phyloP scores from a whole-genome alignment of 176 grass and related monocot species.

The Triticum turgidum region DNA sequence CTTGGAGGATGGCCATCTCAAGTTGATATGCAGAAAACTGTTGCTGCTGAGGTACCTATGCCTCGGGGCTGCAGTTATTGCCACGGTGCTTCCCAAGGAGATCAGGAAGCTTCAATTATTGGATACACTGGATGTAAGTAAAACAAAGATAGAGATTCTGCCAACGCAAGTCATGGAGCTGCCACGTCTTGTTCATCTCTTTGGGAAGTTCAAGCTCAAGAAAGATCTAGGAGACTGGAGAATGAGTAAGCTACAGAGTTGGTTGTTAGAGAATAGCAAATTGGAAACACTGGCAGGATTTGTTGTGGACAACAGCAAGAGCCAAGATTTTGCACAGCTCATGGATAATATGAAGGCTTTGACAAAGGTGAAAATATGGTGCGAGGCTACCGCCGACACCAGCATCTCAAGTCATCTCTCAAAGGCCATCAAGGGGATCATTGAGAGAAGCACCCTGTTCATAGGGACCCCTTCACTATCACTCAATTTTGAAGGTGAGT shows the following conservation, averaged over 20 bases:
- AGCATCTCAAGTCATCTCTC: not conserved
- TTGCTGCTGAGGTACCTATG: not conserved
- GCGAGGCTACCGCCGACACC: rapidly evolving
- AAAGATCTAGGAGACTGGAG: not conserved
- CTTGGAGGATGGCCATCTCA: not conserved
- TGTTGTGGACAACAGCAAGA: too few relatives aligned
- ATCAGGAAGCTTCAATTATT: not conserved
- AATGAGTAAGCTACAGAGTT: not conserved
- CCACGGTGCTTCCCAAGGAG: not conserved
- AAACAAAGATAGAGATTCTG: not conserved
- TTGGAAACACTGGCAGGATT: too few relatives aligned
- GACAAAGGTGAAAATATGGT: too few relatives aligned
- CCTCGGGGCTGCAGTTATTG: not conserved
- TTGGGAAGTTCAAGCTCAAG: not conserved
- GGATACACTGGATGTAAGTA: not conserved
- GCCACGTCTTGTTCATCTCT: not conserved
- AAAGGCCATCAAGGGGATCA: not conserved
- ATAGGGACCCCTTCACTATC: not conserved
- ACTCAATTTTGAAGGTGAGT: not conserved
- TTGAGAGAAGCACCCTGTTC: not conserved
- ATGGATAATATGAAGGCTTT: too few relatives aligned
- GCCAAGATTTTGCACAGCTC: too few relatives aligned
- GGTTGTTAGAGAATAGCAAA: too few relatives aligned
- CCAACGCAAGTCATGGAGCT: not conserved
- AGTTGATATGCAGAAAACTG: not conserved